These are phyloP conservation scores for Fusarium temperatum DNA, from an alignment of 2,329 filamentous ascomycete genomes.

Conservation along the genomic window DNA sequence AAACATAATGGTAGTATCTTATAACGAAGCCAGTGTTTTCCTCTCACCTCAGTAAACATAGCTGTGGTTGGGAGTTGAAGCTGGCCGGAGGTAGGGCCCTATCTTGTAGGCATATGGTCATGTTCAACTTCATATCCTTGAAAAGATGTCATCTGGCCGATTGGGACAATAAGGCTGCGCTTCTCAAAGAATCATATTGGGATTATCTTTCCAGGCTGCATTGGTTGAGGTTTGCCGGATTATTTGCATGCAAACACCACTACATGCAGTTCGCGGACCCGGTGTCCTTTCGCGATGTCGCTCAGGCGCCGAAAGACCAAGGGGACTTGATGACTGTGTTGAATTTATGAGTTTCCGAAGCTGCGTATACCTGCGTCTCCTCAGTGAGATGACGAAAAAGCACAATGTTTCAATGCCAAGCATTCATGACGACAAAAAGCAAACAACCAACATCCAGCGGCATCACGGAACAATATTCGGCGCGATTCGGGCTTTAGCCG, in stretches of 20 bases:
- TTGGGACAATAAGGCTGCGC: fast-evolving
- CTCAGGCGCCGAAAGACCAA: neutral
- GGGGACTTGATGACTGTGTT: neutral
- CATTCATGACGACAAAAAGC: neutral
- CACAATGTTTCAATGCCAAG: neutral
- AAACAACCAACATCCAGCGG: neutral
- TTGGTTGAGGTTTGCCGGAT: neutral
- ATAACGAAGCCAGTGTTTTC: neutral
- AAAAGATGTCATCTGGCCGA: too few relatives aligned
- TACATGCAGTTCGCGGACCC: too few relatives aligned
- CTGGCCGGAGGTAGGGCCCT: neutral
- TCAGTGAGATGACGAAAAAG: neutral
- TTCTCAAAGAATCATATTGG: neutral
- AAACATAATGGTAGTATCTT: fast-evolving
- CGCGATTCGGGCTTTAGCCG: neutral
- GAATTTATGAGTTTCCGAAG: neutral
- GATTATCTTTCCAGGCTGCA: too few relatives aligned
- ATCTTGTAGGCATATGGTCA: neutral
- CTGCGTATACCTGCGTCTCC: too few relatives aligned
- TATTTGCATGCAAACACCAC: neutral
- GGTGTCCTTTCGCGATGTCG: neutral
- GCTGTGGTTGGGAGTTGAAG: too few relatives aligned
- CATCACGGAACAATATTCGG: conserved; percentile 3
- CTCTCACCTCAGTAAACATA: neutral
- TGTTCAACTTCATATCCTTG: neutral